Base-by-base conservation (phyloP, 768 basidiomycete genomes). In the Mycena indigotica region DNA sequence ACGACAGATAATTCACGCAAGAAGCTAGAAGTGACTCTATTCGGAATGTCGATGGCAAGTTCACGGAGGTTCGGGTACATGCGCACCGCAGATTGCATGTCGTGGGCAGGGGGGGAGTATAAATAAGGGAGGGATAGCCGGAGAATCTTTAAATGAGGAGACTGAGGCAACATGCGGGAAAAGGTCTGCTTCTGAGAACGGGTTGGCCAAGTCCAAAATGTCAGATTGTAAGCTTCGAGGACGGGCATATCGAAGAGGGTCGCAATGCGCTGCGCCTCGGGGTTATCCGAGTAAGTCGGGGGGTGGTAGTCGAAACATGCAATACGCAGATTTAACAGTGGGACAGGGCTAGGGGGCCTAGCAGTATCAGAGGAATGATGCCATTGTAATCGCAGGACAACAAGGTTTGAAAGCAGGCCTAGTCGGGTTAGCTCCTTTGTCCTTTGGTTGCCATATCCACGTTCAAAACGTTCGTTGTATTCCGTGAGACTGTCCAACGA, bases 231-330 rank as follows among this genome's bases (percentile, higher is more conserved):
- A 1, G 39, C 48, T 21, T 61, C 28, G 5, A 61, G 48, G 23
- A 28, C 30, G 21, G 60, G 60, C 50, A 56, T 56, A 4, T 57
- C 55, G 19, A 61, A 44, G 17, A 30, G 23, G 2, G 10, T 19
- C 10, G 46, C 12, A 4, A 21, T 5, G 2, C 3, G 5, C 10
- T 8, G 29, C 3, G 19, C 21, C 3, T 25, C 4, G 32, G 23
- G 54, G 25, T 21, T 8, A 35, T n/a, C n/a, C 8, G 32, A 35
- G 17, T 35, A 35, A 44, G n/a, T 44, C 41, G 23, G 15, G 10
- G 35, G 12, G 23, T 8, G 16, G 19, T 51, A 56, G 29, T 6
- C 15, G 23, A 61, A 44, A 8, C 28, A 45, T 4, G 48, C 55
- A 16, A 23, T 19, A 2, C 55, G 55, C 2, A 61, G 17, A 23